Evolutionary conservation across 306 rosid species (phyloP), one percentile per base, ranked within the genome.

Genomic region (Datisca glomerata): DNA sequence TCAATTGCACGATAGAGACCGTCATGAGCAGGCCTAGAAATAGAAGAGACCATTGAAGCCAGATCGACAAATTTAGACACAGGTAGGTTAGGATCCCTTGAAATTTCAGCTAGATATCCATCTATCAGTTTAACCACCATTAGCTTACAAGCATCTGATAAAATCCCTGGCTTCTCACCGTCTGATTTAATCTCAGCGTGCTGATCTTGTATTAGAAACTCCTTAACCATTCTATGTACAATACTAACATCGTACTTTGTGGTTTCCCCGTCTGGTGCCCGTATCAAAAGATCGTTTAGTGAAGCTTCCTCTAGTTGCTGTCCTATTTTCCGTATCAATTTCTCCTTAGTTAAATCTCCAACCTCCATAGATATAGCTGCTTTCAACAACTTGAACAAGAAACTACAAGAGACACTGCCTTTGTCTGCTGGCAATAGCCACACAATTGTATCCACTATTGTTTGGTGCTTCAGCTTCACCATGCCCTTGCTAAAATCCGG

Each of bases 241-340:
- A 63, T 44, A 38, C 43, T 51, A 32, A 84, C 96, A 59, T 84
- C 92, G 59, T 68, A 80, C 15, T 46, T 52, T 14, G 54, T 47
- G 50, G 67, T 25, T 55, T 66, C 93, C 21, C 68, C 74, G 16
- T 83, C 91, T 0, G 81, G 62, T 44, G 72, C 79, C 38, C 13
- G 64, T 44, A 91, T 71, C 69, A 84, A 66, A 59, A 91, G 76
- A 56, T 91, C 98, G 48, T 16, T 71, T 10, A 75, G 81, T 18
- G 92, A 70, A 46, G 95, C 98, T 70, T 75, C 95, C 74, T 80
- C 98, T 39, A 91, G 67, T 57, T 91, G 98, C 54, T 72, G 92
- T 38, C 94, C 96, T 29, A 91, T 75, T 75, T 73, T 76, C 56
- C 70, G 68, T 18, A 78, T 44, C 35, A 91, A 71, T 66, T 68